Conservation (phyloP, 495 filamentous ascomycete genomes). For the Halenospora varia region DNA sequence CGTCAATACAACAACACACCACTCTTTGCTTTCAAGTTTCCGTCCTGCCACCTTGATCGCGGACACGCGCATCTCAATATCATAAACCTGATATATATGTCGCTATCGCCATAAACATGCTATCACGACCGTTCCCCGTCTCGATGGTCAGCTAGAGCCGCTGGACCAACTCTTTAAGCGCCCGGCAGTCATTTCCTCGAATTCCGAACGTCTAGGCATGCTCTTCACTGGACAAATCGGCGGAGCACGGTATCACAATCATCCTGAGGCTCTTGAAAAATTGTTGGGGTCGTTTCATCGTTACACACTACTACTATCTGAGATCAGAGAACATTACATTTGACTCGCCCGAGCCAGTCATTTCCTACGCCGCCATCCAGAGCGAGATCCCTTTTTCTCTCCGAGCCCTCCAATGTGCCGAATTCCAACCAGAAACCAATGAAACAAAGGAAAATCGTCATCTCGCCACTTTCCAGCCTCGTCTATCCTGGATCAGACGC, state of each 20-base stretch:
- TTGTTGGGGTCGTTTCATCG: conserved; percentile 30
- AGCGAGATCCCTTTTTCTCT: conserved; percentile 16
- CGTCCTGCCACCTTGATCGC: not conserved
- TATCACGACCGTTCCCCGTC: not conserved
- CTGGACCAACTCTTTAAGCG: conserved; percentile 11
- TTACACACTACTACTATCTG: conserved; percentile 27
- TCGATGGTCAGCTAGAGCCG: conserved; percentile 2
- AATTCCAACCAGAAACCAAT: conserved; percentile 10
- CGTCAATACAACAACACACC: conserved; percentile 15
- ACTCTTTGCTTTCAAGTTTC: not conserved
- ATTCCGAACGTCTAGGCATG: conserved; percentile 7
- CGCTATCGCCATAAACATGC: not conserved
- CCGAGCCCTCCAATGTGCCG: conserved; percentile 13
- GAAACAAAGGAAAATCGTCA: conserved; percentile 1
- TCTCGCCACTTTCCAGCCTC: not conserved
- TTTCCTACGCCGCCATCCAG: conserved; percentile 21
- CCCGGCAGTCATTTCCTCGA: conserved; percentile 12
- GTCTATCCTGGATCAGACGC: not conserved
- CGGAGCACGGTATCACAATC: conserved; percentile 21
- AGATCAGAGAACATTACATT: conserved; percentile 14
- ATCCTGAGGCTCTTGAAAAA: conserved; percentile 13
- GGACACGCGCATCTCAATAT: not conserved
- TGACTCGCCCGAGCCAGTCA: conserved; percentile 16
- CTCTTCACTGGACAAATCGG: conserved; percentile 16
- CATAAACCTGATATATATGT: conserved; percentile 1